These are phyloP conservation scores for Phytophthora ohioensis DNA, from an alignment of 352 stramenopile genomes.

Conservation along the genomic window DNA sequence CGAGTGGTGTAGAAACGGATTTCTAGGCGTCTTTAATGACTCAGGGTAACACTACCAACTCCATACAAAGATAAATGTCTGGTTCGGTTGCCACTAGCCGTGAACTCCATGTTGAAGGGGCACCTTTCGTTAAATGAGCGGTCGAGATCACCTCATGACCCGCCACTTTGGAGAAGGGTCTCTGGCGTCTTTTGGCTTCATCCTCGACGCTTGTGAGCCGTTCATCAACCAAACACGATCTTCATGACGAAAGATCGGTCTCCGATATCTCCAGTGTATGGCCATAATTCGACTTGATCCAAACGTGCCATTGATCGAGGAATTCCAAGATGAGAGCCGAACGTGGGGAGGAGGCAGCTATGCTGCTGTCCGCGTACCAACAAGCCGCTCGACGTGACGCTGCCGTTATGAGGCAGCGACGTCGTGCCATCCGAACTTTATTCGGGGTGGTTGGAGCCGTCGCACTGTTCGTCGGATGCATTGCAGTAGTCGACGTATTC, in stretches of 20 bases:
- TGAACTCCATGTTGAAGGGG: slow-evolving; percentile 1
- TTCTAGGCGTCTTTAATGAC: too few relatives aligned
- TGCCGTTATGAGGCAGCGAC: slow-evolving; percentile 11
- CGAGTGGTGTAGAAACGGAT: too few relatives aligned
- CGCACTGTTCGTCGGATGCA: slow-evolving; percentile 30
- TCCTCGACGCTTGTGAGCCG: slow-evolving; percentile 14
- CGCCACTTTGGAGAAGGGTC: slow-evolving; percentile 11
- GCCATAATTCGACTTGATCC: slow-evolving; percentile 23
- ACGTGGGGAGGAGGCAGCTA: slow-evolving; percentile 29
- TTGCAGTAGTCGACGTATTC: slow-evolving; percentile 27
- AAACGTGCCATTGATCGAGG: background rate
- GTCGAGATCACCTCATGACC: slow-evolving; percentile 5
- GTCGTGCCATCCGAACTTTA: slow-evolving; percentile 25
- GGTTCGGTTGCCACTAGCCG: too few relatives aligned
- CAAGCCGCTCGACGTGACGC: slow-evolving; percentile 28
- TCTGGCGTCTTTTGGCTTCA: slow-evolving; percentile 21
- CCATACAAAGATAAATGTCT: too few relatives aligned
- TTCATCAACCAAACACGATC: slow-evolving; percentile 13
- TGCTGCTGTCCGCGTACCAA: slow-evolving; percentile 32
- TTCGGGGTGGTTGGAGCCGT: slow-evolving; percentile 13
- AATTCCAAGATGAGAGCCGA: slow-evolving; percentile 22
- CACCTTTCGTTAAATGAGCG: slow-evolving; percentile 19
- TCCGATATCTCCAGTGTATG: background rate
- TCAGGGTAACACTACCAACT: too few relatives aligned
- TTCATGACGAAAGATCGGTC: slow-evolving; percentile 13